Percentiles rank a stretch among this genome's conserved stretches.
These are phyloP conservation scores for Lagenaria siceraria DNA, from an alignment of 306 rosid genomes.

Conservation along the genomic window DNA sequence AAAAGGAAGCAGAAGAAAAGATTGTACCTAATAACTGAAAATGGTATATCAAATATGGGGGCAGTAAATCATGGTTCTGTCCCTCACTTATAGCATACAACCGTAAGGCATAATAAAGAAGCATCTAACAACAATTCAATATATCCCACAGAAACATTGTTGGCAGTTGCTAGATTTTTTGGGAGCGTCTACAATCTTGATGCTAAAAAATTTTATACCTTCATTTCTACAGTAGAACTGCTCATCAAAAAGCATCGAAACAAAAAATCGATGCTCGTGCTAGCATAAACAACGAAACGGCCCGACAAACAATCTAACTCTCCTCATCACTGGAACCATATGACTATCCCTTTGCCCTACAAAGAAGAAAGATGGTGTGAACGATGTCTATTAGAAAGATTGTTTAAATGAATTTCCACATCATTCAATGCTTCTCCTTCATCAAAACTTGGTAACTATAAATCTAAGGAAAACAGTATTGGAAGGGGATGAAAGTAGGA, in stretches of 20 bases:
- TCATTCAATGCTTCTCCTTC: not conserved
- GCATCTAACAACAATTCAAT: not conserved
- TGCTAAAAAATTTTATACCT: not conserved
- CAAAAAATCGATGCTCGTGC: not conserved
- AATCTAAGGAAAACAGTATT: not conserved
- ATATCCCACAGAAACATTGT: not conserved
- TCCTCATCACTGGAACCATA: not conserved
- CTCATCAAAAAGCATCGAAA: not conserved
- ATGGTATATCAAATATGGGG: not conserved
- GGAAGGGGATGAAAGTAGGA: not conserved
- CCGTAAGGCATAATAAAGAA: not conserved
- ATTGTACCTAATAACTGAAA: not conserved
- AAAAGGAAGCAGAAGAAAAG: too few species aligned
- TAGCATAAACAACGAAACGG: not conserved
- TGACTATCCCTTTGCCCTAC: slow-evolving; percentile 5
- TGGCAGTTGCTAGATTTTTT: not conserved
- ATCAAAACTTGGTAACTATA: not conserved
- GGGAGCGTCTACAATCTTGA: not conserved
- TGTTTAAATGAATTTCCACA: not conserved
- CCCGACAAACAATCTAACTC: not conserved
- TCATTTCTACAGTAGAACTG: not conserved
- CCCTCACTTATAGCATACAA: not conserved
- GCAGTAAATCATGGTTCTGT: not conserved
- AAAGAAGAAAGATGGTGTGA: not conserved
- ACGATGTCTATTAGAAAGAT: not conserved